Evolutionary conservation across 805 yeast species (phyloP).

Genomic region (Ogataea siamensis): DNA sequence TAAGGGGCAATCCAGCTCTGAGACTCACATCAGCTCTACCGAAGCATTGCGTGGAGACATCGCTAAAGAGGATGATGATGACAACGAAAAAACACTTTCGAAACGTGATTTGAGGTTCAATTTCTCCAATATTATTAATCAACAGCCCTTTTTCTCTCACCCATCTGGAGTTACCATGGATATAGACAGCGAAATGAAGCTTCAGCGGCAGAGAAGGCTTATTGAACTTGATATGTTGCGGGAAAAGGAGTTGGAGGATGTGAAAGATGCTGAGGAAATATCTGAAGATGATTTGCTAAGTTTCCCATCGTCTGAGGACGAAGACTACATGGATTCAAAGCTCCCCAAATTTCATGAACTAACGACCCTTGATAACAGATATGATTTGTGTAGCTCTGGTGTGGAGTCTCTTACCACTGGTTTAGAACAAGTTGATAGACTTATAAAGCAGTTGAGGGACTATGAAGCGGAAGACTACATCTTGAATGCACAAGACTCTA

Average conservation of each 20-base stretch:
- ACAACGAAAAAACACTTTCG: constrained; percentile 9
- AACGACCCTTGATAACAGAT: constrained; percentile 11
- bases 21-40: no score
- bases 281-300: constrained; percentile 23
- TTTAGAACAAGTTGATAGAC: constrained; percentile 31
- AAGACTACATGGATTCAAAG: constrained; percentile 19
- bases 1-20: no score
- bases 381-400: constrained; percentile 3
- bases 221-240: constrained; percentile 27
- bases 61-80: constrained; percentile 8
- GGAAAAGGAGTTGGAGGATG: constrained; percentile 19
- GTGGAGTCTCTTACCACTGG: constrained; percentile 28
- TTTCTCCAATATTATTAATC: constrained; percentile 28
- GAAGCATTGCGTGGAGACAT: no score
- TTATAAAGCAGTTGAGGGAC: constrained; percentile 26
- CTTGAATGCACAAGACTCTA: constrained; percentile 18
- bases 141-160: constrained; percentile 26
- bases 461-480: constrained; percentile 20
- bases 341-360: constrained; percentile 15
- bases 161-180: constrained; percentile 27
- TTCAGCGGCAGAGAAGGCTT: constrained; percentile 32
- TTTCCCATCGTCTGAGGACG: constrained; percentile 28
- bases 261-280: constrained; percentile 11
- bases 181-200: constrained; percentile 29
- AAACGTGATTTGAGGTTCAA: constrained; percentile 25